Evolutionary conservation across 2,329 filamentous ascomycete genomes (phyloP), one percentile per base, ranked within the genome.

Genomic region (Huntiella savannae): DNA sequence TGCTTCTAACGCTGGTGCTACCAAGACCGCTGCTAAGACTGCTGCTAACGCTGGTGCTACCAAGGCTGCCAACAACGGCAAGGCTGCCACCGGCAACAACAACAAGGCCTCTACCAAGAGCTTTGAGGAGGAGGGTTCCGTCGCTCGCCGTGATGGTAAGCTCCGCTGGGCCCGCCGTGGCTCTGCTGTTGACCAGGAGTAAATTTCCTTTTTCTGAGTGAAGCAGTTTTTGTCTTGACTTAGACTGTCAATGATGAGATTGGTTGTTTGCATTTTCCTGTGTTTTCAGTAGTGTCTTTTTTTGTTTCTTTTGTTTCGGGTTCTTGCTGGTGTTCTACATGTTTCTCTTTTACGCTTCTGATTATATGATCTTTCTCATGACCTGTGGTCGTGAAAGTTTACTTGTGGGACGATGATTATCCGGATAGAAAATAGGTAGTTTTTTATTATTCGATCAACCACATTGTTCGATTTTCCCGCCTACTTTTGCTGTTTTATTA

Each of bases 151-250:
- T 22, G 44, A 41, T 6, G 34, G 35, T 13, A 12, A 41, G 28
- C 48, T 49, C 22, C 48, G 48, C 32, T 49, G 48, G 48, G 39
- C 43, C 40, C 48, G 43, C 39, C 48, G 48, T 16, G 34, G 28
- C 7, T 33, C 36, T 32, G 28, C 37, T 10, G 36, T 41, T 13
- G 39, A 43, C 33, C 22, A 16, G n/a, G 43, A 41, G 40, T 49
- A 46, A 49, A 41, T 38, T 35, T 22, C 19, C 17, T 7, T 1
- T 28, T 28, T 28, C 22, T 28, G 22, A 28, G 22, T 28, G 39
- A 6, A 7, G 19, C 37, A 40, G 16, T 12, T 40, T 19, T 34
- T 44, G 33, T 34, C 12, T 35, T 12, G 5, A 4, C 37, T 13
- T 10, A 17, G 37, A 15, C 13, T 17, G n/a, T 42, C 19, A 32